Evolutionary conservation across 106 monocot species (phyloP), one percentile per base, ranked within the genome.

Genomic region (Cymbidium sinense): DNA sequence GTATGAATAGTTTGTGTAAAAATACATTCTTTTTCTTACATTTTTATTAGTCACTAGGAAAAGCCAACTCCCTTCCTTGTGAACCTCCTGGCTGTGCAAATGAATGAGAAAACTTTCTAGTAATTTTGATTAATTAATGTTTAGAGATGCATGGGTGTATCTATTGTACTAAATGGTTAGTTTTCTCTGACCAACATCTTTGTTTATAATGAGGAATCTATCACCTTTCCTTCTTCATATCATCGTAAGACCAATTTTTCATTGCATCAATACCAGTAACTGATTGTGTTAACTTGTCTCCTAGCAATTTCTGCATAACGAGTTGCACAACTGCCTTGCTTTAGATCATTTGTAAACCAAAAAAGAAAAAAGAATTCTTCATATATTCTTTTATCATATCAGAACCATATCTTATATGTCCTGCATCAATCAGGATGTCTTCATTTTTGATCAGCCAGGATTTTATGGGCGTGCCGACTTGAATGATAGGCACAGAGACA

Each of bases 401-500:
- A 62, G 61, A 27, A 62, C 11, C 25, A n/a, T 62, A 47, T 13
- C 61, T 62, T 62, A 27, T 11, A n/a, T 9, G 5, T 62, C 25
- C 25, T 62, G 61, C 61, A 62, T 69, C 34, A 12, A 69, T 18
- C 79, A 86, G 86, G 86, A 86, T 41, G 25, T 79, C 54, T 73
- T 86, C 47, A 21, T 82, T 34, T 44, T 79, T 43, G 84, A 84
- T 12, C 84, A 74, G 4, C 79, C 84, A 0, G 12, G 75, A 10
- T 73, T 87, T 39, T 29, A 41, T 27, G 65, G 84, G 28, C 61
- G 82, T 34, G 77, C 25, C 13, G 79, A 79, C 72, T 61, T 86
- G 77, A 75, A 84, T 25, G 91, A 91, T 61, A 86, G 88, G 69
- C 86, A 91, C 43, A 79, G 88, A 70, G 91, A 91, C 58, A 78